Base-by-base conservation (phyloP, 2,329 filamentous ascomycete genomes). In the Colletotrichum siamense region DNA sequence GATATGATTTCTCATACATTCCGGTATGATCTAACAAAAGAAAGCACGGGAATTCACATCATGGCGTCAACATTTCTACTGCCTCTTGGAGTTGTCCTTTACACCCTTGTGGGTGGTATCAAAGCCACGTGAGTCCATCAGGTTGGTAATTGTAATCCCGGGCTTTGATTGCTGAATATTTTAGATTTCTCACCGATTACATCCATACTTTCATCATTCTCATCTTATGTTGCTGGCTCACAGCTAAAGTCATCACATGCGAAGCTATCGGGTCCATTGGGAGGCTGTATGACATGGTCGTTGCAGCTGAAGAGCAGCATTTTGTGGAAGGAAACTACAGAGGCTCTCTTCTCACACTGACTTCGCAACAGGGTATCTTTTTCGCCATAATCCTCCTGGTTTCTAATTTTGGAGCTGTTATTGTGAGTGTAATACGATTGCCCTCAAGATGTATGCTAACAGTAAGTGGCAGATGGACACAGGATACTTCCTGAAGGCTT, bases 321-420 rank as follows among this genome's bases (percentile, higher is more conserved):
- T 89, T 89, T 0, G 87, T 91, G 0, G 80, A 83, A 1, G 90
- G 89, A 0, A 92, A 92, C 49, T 82, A 89, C 22, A 80, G 86
- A n/a, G 90, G 90, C 0, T 89, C 88, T 0, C 91, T 89, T 74
- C 77, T 92, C 68, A 91, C 91, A 0, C 89, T 92, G 88, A 90
- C 63, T 18, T 66, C 63, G 22, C 34, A 66, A n/a, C 34, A 66
- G 16, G 63, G 63, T 0, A 66, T 66, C 1, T 49, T 66, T 36
- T 66, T 66, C 0, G 63, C 63, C 9, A 44, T 66, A 1, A 66
- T 66, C 5, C 36, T 66, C 2, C 36, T 66, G 16, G 63, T 86
- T 5, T 85, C 86, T 34, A 90, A 90, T 66, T 90, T 90, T 66
- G 89, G 89, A 6, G 63, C 63, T n/a, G 63, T 66, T 3, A 49